Evolutionary conservation across 2,329 filamentous ascomycete species (phyloP).

Genomic region (Penicillium brevicompactum): DNA sequence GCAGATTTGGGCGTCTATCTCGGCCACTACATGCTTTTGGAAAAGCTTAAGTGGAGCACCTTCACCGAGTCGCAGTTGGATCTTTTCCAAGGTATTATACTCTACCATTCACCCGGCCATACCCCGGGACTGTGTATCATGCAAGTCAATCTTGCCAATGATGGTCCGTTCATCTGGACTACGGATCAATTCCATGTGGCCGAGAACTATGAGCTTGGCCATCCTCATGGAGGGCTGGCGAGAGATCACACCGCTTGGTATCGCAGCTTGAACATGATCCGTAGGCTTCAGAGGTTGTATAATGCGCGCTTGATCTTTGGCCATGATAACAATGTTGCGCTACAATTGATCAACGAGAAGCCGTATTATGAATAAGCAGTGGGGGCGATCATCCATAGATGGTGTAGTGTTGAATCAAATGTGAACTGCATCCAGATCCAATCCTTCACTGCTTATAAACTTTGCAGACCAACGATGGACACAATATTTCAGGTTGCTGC

Average conservation of each 20-base stretch:
- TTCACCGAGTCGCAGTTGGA: slow-evolving; percentile 45
- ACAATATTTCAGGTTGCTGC: too few relatives aligned
- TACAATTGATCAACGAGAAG: not conserved
- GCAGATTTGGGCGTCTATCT: slow-evolving; percentile 46
- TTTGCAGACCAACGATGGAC: too few relatives aligned
- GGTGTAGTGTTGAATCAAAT: too few relatives aligned
- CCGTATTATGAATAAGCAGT: not conserved
- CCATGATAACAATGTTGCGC: slow-evolving; percentile 25
- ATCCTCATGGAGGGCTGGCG: slow-evolving; percentile 40
- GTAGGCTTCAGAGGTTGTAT: slow-evolving; percentile 32
- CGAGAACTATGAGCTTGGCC: slow-evolving; percentile 41
- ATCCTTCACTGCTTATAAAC: too few relatives aligned
- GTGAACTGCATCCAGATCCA: too few relatives aligned
- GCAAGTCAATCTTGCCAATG: slow-evolving; percentile 39
- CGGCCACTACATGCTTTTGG: slow-evolving; percentile 37
- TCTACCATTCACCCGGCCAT: slow-evolving; percentile 41
- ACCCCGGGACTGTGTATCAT: slow-evolving; percentile 40
- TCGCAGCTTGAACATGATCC: slow-evolving; percentile 31
- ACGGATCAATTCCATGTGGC: slow-evolving; percentile 44
- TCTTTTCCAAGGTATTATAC: slow-evolving; percentile 42
- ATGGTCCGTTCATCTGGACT: slow-evolving; percentile 45
- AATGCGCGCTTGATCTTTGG: slow-evolving; percentile 36
- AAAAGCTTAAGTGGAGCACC: slow-evolving; percentile 46
- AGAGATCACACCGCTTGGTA: slow-evolving; percentile 43
- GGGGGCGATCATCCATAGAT: too few relatives aligned